Base-by-base conservation (phyloP, 371 early-diverging fungal species). In the Mortierella sp. region DNA sequence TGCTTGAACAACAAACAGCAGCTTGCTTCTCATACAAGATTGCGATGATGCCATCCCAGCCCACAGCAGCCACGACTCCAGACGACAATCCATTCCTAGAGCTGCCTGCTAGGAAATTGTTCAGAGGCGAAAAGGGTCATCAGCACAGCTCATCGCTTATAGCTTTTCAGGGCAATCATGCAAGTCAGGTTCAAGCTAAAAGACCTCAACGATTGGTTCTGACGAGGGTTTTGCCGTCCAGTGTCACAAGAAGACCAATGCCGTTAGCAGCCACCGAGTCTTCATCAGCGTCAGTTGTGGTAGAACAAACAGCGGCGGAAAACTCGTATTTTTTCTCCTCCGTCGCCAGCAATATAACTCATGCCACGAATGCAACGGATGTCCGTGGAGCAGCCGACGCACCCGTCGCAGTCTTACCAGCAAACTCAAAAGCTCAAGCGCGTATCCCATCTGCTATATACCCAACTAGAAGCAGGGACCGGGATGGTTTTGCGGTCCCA, bases 141-240 rank as follows among this genome's bases (percentile, higher is more conserved):
- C 14, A n/a, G 19, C 27, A 42, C 3, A 15, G 6, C 30, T 24
- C 2, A 26, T n/a, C 30, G 14, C 21, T 23, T 11, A 48, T 17
- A 28, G 6, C 41, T 4, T 11, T 17, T 14, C 19, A n/a, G 11
- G 50, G 31, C 14, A 19, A 2, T 19, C 23, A 23, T 14, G 39
- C n/a, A 34, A 41, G n/a, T 15, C 15, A 44, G 27, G 34, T 31
- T 44, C 31, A 47, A 6, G 32, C 46, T 1, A 56, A 26, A 31
- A 69, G 60, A 43, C 60, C 61, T 0, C 58, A 63, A 15, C 46
- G 70, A 0, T 32, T 70, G 3, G 57, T 70, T 2, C 39, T 70
- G 55, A 70, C 70, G 19, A 57, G 70, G 43, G 70, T 70, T 5
- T 52, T 62, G 23, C 62, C 70, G 0, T 58, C 62, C 17, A 70